Percentiles rank a stretch among this genome's conserved stretches.
phyloP scores from a whole-genome alignment of 495 filamentous ascomycete genomes.

The Evernia prunastri region DNA sequence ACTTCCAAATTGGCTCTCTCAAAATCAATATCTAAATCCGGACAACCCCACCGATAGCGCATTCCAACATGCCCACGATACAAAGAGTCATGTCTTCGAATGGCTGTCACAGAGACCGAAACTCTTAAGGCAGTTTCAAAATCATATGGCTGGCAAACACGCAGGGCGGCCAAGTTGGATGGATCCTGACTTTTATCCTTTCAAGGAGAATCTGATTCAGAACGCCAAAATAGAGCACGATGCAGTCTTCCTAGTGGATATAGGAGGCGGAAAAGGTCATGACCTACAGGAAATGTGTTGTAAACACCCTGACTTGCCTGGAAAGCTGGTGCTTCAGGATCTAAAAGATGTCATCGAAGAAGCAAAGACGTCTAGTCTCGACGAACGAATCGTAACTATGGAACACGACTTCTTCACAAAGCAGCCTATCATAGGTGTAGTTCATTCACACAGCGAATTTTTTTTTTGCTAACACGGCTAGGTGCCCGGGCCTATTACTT shows the following conservation, averaged over 20 bases:
- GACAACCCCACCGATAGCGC: conserved; percentile 28
- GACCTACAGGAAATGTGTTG: conserved; percentile 40
- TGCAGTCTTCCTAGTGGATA: conserved; percentile 48
- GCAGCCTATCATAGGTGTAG: conserved; percentile 5
- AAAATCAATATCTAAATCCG: conserved; percentile 30
- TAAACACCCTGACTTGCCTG: conserved; percentile 31
- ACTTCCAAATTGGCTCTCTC: conserved; percentile 31
- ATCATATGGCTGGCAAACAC: conserved; percentile 40
- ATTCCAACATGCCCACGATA: conserved; percentile 32
- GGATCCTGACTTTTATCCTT: conserved; percentile 42
- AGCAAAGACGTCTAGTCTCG: not conserved
- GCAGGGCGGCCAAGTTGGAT: conserved; percentile 42
- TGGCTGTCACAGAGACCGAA: conserved; percentile 28
- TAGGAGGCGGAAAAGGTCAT: conserved; percentile 48
- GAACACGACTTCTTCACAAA: conserved; percentile 5
- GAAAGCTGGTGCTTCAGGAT: conserved; percentile 46
- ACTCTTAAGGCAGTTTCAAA: conserved; percentile 27
- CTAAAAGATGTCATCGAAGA: conserved; percentile 34
- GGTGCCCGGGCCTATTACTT: conserved; percentile 44
- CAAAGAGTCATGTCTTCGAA: conserved; percentile 25
- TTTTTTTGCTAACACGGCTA: conserved; percentile 28
- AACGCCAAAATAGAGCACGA: conserved; percentile 8
- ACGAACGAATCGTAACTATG: not conserved
- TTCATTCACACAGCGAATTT: not conserved
- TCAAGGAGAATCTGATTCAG: conserved; percentile 32